phyloP scores from a whole-genome alignment of 129 eudicot genomes.

The Artemisia tridentata region DNA sequence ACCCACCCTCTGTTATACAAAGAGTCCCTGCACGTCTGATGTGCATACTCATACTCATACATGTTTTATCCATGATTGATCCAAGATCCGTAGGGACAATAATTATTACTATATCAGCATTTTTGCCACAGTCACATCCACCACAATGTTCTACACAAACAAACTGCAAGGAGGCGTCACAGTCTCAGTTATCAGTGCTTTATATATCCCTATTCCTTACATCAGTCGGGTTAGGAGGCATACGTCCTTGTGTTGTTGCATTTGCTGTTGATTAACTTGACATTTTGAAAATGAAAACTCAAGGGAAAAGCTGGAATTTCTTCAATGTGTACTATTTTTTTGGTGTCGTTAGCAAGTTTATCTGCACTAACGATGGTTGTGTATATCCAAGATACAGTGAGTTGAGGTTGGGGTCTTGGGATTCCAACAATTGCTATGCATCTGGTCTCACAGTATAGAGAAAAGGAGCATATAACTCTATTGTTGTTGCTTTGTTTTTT shows the following conservation, averaged over 20 bases:
- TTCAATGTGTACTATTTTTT: constrained; percentile 36
- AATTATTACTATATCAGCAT: constrained; percentile 51
- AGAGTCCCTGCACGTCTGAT: too few species aligned
- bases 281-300: constrained; percentile 22
- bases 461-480: too few species aligned
- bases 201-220: constrained; percentile 39
- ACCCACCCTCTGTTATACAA: too few species aligned
- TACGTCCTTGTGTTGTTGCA: constrained; percentile 42
- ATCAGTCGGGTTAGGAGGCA: constrained; percentile 44
- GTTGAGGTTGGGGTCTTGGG: constrained; percentile 49
- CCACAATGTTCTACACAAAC: constrained; percentile 42
- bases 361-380: constrained; percentile 36
- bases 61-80: too few species aligned
- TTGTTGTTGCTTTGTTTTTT: too few species aligned
- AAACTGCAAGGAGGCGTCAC: constrained; percentile 41
- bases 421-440: constrained; percentile 42
- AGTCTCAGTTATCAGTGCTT: constrained; percentile 33
- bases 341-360: constrained; percentile 23
- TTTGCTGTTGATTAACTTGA: constrained; percentile 47
- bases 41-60: too few species aligned
- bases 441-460: too few species aligned
- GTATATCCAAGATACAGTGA: constrained; percentile 37
- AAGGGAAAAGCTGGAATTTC: constrained; percentile 32
- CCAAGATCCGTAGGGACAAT: too few species aligned
- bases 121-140: constrained; percentile 46